These are phyloP conservation scores for Pseudodiploospora longispora DNA, from an alignment of 2,329 filamentous ascomycete genomes.

Conservation along the genomic window DNA sequence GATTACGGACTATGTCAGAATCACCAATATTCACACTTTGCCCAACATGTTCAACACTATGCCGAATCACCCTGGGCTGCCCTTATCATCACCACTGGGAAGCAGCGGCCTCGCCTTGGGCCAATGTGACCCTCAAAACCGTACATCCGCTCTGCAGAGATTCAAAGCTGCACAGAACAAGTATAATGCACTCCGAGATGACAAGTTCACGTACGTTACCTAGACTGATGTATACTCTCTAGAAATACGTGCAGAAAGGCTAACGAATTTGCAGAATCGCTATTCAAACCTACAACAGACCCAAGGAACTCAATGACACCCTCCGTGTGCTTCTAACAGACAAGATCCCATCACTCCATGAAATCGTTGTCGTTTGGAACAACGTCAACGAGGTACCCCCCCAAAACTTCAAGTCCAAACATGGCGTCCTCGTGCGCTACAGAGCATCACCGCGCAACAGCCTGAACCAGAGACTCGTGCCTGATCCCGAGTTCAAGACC, in stretches of 20 bases:
- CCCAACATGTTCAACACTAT: too few species aligned
- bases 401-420: constrained; percentile 11
- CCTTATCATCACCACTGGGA: too few species aligned
- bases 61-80: too few species aligned
- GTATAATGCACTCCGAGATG: constrained; percentile 30
- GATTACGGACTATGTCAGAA: too few species aligned
- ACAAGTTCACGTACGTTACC: constrained; percentile 19
- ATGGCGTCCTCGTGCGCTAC: constrained; percentile 18
- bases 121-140: constrained; percentile 4
- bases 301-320: constrained; percentile 17
- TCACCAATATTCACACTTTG: too few species aligned
- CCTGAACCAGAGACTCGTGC: constrained; percentile 18
- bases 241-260: not conserved
- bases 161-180: constrained; percentile 16
- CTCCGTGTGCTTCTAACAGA: constrained; percentile 13
- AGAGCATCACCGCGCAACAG: constrained; percentile 14
- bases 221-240: not conserved
- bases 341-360: constrained; percentile 18
- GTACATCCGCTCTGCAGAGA: constrained; percentile 3
- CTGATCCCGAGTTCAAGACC: constrained; percentile 16
- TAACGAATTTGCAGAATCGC: constrained; percentile 14
- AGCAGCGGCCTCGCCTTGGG: too few species aligned
- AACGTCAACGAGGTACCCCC: constrained; percentile 16
- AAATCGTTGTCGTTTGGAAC: constrained; percentile 22
- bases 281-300: constrained; percentile 18